A percentile compares a stretch with the other conserved stretches of the same genome.
phyloP scores from a whole-genome alignment of 495 filamentous ascomycete species.

The Aspergillus sclerotioniger region DNA sequence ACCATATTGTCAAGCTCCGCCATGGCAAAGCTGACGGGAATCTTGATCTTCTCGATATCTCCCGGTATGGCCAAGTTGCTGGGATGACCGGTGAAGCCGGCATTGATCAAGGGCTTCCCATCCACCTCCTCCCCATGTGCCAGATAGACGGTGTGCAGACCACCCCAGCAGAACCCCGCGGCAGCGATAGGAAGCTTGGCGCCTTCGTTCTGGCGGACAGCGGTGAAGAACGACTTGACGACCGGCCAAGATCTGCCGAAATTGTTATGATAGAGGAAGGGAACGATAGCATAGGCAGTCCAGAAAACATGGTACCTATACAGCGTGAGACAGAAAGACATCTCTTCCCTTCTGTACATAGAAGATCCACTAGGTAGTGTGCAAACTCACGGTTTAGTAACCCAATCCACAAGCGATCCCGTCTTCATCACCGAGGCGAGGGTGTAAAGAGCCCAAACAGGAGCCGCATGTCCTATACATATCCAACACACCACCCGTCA shows the following conservation, averaged over 20 bases:
- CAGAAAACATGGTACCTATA: constrained; percentile 22
- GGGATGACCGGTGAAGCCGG: constrained; percentile 56
- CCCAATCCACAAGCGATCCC: constrained; percentile 8
- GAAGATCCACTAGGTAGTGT: not conserved
- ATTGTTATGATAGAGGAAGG: constrained; percentile 36
- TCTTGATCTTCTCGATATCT: constrained; percentile 51
- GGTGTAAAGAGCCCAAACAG: constrained; percentile 12
- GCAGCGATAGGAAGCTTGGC: constrained; percentile 36
- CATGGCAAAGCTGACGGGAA: constrained; percentile 55
- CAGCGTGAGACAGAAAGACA: not conserved
- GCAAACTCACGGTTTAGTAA: constrained; percentile 21
- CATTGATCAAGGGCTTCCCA: constrained; percentile 46
- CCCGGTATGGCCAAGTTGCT: constrained; percentile 47
- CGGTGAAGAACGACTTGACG: constrained; percentile 45
- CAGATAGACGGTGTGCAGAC: constrained; percentile 46
- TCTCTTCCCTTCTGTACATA: not conserved
- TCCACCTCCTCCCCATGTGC: constrained; percentile 29
- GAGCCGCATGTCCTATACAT: constrained; percentile 17
- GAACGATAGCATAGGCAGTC: constrained; percentile 21
- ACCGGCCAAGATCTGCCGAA: constrained; percentile 38
- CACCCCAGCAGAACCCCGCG: constrained; percentile 63
- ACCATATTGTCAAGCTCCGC: constrained; percentile 47
- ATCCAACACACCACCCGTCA: too few species aligned
- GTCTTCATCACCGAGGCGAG: constrained; percentile 11
- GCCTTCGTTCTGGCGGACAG: constrained; percentile 37